Conservation (phyloP, 306 rosid genomes). For the Rosa chinensis region DNA sequence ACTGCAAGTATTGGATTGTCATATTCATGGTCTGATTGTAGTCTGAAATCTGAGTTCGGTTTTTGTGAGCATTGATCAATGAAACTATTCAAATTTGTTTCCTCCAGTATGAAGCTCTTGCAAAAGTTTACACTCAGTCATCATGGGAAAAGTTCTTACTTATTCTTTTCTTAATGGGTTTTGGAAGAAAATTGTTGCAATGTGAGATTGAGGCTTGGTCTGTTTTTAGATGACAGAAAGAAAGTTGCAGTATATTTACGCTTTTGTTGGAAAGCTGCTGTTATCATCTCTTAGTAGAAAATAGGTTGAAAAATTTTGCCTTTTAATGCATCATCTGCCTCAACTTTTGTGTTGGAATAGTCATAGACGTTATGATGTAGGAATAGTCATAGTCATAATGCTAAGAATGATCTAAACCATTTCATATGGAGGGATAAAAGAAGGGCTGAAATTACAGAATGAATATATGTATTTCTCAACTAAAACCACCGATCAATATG, state of each 20-base stretch:
- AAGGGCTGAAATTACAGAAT: no score
- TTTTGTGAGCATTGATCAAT: not conserved
- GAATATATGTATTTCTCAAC: no score
- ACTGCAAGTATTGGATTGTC: not conserved
- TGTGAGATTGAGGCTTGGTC: not conserved
- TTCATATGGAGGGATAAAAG: not conserved
- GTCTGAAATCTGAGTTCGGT: not conserved
- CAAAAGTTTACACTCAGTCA: not conserved
- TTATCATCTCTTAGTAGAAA: not conserved
- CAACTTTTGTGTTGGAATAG: not conserved
- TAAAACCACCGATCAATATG: no score
- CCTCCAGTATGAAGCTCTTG: not conserved
- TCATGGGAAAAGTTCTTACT: not conserved
- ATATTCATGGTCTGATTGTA: not conserved
- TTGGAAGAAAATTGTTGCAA: not conserved
- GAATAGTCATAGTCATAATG: not conserved
- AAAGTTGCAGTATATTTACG: not conserved
- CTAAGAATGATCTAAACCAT: not conserved
- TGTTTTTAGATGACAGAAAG: not conserved
- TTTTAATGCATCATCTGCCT: not conserved
- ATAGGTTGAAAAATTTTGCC: not conserved
- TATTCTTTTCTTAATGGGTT: not conserved
- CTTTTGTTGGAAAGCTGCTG: not conserved
- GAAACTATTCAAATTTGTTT: not conserved
- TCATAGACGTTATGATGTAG: not conserved